phyloP scores from a whole-genome alignment of 2,329 filamentous ascomycete species.

The Alternaria consortialis region DNA sequence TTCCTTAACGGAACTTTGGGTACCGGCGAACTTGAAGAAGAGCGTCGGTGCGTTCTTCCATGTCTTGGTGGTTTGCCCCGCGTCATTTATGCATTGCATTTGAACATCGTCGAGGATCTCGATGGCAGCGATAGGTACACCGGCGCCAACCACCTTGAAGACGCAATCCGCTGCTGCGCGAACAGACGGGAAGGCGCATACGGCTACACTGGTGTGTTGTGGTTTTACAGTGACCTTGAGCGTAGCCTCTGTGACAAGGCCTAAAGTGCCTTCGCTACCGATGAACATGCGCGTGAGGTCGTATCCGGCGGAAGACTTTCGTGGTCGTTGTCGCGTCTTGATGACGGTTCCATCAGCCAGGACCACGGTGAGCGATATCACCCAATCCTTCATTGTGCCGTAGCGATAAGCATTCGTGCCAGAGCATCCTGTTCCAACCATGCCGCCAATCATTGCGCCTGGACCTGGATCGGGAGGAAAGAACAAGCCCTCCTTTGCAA shows the following conservation, averaged over 20 bases:
- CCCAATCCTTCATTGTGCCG: slow-evolving; percentile 96
- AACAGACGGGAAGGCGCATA: slow-evolving; percentile 70
- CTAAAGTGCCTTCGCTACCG: slow-evolving; percentile 89
- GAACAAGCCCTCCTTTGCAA: slow-evolving; percentile 78
- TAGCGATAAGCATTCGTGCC: slow-evolving; percentile 93
- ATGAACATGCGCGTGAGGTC: slow-evolving; percentile 90
- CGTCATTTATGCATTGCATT: slow-evolving; percentile 77
- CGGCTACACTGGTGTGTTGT: slow-evolving; percentile 80
- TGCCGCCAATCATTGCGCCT: slow-evolving; percentile 90
- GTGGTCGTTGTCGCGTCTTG: slow-evolving; percentile 85
- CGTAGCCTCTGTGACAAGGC: slow-evolving; percentile 89
- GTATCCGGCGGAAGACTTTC: slow-evolving; percentile 91
- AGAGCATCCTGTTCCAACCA: slow-evolving; percentile 79
- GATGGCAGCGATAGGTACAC: slow-evolving; percentile 87
- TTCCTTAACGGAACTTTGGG: slow-evolving; percentile 75
- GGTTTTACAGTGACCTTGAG: slow-evolving; percentile 86
- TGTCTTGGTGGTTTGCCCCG: slow-evolving; percentile 68
- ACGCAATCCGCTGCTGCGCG: slow-evolving; percentile 81
- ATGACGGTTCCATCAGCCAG: slow-evolving; percentile 89
- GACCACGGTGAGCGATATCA: slow-evolving; percentile 84
- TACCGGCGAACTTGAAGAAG: slow-evolving; percentile 80
- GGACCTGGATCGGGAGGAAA: slow-evolving; percentile 93
- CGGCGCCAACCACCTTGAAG: slow-evolving; percentile 78
- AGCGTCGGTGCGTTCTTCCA: slow-evolving; percentile 77
- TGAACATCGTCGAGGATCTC: slow-evolving; percentile 93